Evolutionary conservation across 1,139 yeast species (phyloP), one percentile per base, ranked within the genome.

Genomic region (Tardiomyces depauwii): DNA sequence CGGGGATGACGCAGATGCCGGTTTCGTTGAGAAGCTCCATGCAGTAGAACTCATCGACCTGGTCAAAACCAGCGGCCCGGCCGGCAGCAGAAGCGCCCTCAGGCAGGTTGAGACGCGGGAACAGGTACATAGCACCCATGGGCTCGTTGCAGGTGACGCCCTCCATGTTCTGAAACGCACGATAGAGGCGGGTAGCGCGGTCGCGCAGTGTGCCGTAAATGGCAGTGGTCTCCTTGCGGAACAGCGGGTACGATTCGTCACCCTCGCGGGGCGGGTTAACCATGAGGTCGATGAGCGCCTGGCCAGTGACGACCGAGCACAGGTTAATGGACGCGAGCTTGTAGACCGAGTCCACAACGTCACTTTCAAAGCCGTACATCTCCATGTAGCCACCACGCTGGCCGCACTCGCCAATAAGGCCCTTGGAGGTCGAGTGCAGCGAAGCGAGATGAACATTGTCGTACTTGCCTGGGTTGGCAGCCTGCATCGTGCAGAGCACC

Each of bases 321-420:
- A 91, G 72, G 42, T 91, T 82, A 55, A 91, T 87, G 16, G 95
- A 83, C 19, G 95, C 94, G 57, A 91, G 72, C 66, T 91, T 91
- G 66, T 84, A 73, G 45, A 91, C 72, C 46, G 84, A 73, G 40
- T 78, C 83, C 56, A 73, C 71, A 16, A 89, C 82, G 43, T 82
- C 89, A 3, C 72, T 71, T 23, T 75, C 69, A 65, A 91, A 85
- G 1, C 96, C 96, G 14, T 81, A 76, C 13, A 89, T 69, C 66
- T 91, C 98, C 94, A 91, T 85, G 71, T 89, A 93, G 3, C 99
- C 98, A 58, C 97, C 98, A 67, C 98, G 81, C 70, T 91, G 98
- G 49, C 98, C 98, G 73, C 98, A 91, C 68, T 91, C 98, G 49
- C 98, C 99, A 55, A 88, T 77, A 59, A 88, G 86, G 62, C 98